These are phyloP conservation scores for Porcisia hertigi DNA, from an alignment of 208 protist genomes.

Conservation along the genomic window DNA sequence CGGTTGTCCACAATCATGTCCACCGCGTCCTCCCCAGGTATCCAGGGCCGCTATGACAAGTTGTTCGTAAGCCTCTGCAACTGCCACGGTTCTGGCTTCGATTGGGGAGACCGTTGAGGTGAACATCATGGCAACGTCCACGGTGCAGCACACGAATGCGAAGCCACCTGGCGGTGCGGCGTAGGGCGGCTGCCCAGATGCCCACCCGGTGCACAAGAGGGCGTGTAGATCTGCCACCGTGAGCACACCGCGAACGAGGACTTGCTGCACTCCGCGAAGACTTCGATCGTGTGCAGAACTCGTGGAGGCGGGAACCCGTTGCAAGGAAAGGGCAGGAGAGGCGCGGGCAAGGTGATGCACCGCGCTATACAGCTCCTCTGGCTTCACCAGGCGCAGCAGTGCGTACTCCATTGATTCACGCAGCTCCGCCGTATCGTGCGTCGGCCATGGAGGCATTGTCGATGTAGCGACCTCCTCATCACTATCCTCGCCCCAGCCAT, in stretches of 20 bases:
- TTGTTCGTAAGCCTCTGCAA: slow-evolving; percentile 12
- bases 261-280: background rate
- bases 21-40: slow-evolving; percentile 4
- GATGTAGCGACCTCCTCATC: background rate
- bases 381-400: slow-evolving; percentile 34
- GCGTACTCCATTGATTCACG: slow-evolving; percentile 31
- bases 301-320: background rate
- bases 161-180: slow-evolving; percentile 20
- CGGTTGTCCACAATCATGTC: background rate
- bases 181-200: slow-evolving; percentile 11
- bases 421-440: slow-evolving; percentile 14
- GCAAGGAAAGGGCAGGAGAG: background rate
- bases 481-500: slow-evolving; percentile 13
- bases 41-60: slow-evolving; percentile 4
- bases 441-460: background rate
- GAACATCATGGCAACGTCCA: slow-evolving; percentile 19
- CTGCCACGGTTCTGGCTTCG: background rate
- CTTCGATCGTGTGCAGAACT: background rate
- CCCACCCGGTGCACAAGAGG: slow-evolving; percentile 26
- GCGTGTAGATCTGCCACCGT: slow-evolving; percentile 28
- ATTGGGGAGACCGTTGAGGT: background rate
- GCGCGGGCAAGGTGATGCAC: slow-evolving; percentile 14
- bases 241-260: slow-evolving; percentile 25
- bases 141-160: slow-evolving; percentile 18
- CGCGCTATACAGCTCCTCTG: slow-evolving; percentile 11